A percentile compares a stretch with the other conserved stretches of the same genome.
phyloP scores from a whole-genome alignment of 2,329 filamentous ascomycete genomes.

The Didymella keratinophila region DNA sequence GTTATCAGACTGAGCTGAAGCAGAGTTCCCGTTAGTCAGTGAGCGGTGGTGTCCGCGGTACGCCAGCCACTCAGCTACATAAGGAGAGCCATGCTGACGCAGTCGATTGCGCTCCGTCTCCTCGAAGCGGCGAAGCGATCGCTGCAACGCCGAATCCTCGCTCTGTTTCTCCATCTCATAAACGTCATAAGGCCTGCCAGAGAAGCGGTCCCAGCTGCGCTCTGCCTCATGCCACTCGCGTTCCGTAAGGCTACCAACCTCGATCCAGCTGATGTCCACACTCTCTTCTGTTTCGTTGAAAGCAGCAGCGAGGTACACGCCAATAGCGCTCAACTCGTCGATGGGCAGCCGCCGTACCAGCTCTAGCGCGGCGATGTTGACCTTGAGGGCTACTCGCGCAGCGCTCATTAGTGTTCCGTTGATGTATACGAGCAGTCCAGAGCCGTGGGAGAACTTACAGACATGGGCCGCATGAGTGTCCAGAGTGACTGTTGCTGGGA shows the following conservation, averaged over 20 bases:
- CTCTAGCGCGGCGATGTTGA: conserved; percentile 17
- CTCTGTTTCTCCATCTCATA: background rate
- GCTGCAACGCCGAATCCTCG: background rate
- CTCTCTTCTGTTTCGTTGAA: background rate
- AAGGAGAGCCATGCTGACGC: background rate
- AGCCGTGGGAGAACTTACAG: conserved; percentile 7
- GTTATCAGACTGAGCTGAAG: background rate
- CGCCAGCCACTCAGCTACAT: background rate
- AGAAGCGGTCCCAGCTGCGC: conserved; percentile 4
- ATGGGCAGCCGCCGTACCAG: conserved; percentile 1
- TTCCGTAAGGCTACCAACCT: conserved; percentile 11
- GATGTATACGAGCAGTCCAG: conserved; percentile 6
- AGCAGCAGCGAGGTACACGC: conserved; percentile 2
- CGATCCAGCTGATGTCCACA: conserved; percentile 3
- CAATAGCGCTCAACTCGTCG: background rate
- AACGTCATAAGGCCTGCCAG: conserved; percentile 1
- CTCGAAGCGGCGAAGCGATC: background rate
- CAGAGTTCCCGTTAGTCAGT: background rate
- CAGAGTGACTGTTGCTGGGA: background rate
- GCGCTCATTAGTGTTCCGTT: conserved; percentile 6
- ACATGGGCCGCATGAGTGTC: background rate
- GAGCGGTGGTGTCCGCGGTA: background rate
- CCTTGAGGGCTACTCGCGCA: conserved; percentile 2
- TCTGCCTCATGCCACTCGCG: conserved; percentile 7
- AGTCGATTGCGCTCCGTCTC: background rate